Evolutionary conservation across 1,284 basidiomycete genomes (phyloP).

Genomic region (Ceratobasidium sp.): DNA sequence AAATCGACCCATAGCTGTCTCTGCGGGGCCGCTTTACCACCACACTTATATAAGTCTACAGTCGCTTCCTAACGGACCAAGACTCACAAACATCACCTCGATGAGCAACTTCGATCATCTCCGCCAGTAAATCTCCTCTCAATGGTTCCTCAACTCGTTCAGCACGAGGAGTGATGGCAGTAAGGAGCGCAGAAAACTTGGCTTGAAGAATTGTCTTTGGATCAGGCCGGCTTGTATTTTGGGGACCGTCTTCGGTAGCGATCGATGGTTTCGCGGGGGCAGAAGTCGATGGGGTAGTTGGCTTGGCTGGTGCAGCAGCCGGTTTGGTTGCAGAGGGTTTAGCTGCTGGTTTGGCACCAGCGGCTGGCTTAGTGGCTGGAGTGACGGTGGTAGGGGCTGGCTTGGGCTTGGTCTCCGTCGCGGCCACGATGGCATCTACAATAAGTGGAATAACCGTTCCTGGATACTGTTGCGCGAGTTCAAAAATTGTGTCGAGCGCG

Average conservation of each 20-base stretch:
- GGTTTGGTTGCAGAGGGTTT: not conserved
- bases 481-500: constrained; percentile 9
- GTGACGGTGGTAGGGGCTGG: not conserved
- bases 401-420: constrained; percentile 15
- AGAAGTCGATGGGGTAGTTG: constrained; percentile 26
- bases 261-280: constrained; percentile 38
- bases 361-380: constrained; percentile 4
- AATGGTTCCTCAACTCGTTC: constrained; percentile 16
- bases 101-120: constrained; percentile 74
- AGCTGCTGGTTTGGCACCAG: not conserved
- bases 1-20: constrained; percentile 84
- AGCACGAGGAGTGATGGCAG: constrained; percentile 14
- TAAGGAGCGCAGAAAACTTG: constrained; percentile 31
- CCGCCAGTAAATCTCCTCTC: constrained; percentile 58
- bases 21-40: constrained; percentile 48
- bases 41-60: not conserved
- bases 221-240: constrained; percentile 31
- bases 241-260: constrained; percentile 27
- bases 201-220: constrained; percentile 26
- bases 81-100: constrained; percentile 69
- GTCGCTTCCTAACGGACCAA: not conserved
- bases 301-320: constrained; percentile 1
- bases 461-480: not conserved
- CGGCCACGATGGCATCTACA: constrained; percentile 1
- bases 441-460: constrained; percentile 2